These are phyloP conservation scores for Monilinia vaccinii-corymbosi DNA, from an alignment of 2,329 filamentous ascomycete genomes.

Conservation along the genomic window DNA sequence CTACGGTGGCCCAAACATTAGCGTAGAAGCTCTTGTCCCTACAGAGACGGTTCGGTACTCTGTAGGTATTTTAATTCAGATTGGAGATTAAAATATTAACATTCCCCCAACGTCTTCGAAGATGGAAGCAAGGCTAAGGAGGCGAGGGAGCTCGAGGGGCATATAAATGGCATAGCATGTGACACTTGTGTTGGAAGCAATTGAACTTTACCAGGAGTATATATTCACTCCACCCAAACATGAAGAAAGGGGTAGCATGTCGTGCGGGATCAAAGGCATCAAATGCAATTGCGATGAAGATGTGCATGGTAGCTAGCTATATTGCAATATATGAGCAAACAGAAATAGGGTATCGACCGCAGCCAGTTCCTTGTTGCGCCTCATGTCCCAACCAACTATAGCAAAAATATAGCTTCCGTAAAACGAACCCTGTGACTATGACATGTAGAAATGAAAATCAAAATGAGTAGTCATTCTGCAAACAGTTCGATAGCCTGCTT, in stretches of 20 bases:
- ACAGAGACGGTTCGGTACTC: too few relatives aligned
- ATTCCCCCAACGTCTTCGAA: not conserved
- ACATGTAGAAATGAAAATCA: not conserved
- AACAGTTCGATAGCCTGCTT: conserved; percentile 45
- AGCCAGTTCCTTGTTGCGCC: not conserved
- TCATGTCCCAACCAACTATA: not conserved
- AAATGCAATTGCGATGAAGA: not conserved
- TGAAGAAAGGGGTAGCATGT: not conserved
- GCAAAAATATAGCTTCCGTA: not conserved
- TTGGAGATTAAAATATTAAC: not conserved
- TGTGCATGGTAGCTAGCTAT: conserved; percentile 8
- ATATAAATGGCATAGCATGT: too few relatives aligned
- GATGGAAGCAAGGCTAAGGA: not conserved
- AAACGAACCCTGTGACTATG: not conserved
- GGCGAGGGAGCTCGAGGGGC: too few relatives aligned
- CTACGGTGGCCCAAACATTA: conserved; percentile 1
- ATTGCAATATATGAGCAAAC: not conserved
- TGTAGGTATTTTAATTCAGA: not conserved
- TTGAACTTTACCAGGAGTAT: not conserved
- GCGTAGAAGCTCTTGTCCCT: not conserved
- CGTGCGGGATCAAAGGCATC: not conserved
- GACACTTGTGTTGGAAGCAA: too few relatives aligned
- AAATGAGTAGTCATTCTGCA: not conserved
- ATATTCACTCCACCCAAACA: too few relatives aligned
- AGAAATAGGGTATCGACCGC: conserved; percentile 1